Base-by-base conservation (phyloP, 148 eudicot genomes). In the Dianthus caryophyllus region DNA sequence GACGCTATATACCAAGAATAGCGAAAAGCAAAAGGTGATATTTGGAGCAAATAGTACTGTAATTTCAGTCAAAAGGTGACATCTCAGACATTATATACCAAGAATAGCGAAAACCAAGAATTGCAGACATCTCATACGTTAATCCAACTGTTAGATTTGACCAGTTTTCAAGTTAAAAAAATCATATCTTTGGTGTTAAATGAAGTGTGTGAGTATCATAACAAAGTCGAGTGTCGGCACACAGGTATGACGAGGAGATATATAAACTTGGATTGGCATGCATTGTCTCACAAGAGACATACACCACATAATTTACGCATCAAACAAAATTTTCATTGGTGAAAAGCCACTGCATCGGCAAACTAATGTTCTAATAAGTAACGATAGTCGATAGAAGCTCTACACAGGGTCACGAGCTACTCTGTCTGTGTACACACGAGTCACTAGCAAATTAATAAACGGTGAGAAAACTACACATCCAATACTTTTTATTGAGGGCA, bases 61-160 rank as follows among this genome's bases (percentile, higher is more conserved):
- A n/a, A n/a, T n/a, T n/a, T n/a, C n/a, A n/a, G n/a, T n/a, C n/a
- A n/a, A n/a, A n/a, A n/a, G n/a, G n/a, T n/a, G n/a, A 58, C 20
- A 58, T 25, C 39, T 58, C 62, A 58, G 66, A 3, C 52, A 22
- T 58, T 41, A 44, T n/a, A n/a, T 2, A 67, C 30, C 50, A 26
- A 71, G 10, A 41, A 41, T 9, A 4, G 6, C 12, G 44, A 41
- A 41, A 41, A 41, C 10, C 44, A 41, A 41, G 8, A 41, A n/a
- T n/a, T n/a, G n/a, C n/a, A n/a, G n/a, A n/a, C n/a, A n/a, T n/a
- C n/a, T n/a, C n/a, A n/a, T n/a, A n/a, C n/a, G n/a, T n/a, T n/a
- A n/a, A n/a, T n/a, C n/a, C n/a, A n/a, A n/a, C n/a, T n/a, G n/a
- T n/a, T n/a, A n/a, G n/a, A n/a, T n/a, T n/a, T n/a, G n/a, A n/a